Percentiles rank a stretch among this genome's conserved stretches.
phyloP scores from a whole-genome alignment of 208 protist species.

The Trypanosoma grayi region DNA sequence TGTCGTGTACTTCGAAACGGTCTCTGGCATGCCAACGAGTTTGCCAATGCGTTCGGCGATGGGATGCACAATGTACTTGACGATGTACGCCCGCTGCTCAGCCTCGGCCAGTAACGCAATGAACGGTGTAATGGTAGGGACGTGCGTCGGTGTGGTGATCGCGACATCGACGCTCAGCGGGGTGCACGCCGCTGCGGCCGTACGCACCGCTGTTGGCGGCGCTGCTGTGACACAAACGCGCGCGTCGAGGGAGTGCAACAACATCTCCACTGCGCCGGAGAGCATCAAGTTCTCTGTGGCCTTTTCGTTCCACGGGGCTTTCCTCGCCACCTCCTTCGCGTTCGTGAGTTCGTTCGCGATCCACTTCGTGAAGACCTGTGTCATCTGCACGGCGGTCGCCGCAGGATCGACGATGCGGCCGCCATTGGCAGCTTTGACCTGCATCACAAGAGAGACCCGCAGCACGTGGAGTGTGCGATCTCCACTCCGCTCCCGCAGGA shows the following conservation, averaged over 20 bases:
- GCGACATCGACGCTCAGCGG: slow-evolving; percentile 26
- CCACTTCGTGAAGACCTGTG: slow-evolving; percentile 19
- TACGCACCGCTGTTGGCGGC: slow-evolving; percentile 4
- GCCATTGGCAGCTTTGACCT: slow-evolving; percentile 14
- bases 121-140: slow-evolving; percentile 40
- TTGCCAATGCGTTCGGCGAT: slow-evolving; percentile 24
- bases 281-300: slow-evolving; percentile 27
- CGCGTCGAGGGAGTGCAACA: slow-evolving; percentile 41
- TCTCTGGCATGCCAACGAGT: slow-evolving; percentile 23
- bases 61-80: slow-evolving; percentile 33
- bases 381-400: slow-evolving; percentile 20
- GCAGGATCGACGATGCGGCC: slow-evolving; percentile 23
- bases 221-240: slow-evolving; percentile 22
- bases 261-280: slow-evolving; percentile 41
- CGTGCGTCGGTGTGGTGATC: slow-evolving; percentile 31
- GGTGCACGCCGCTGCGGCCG: neutral
- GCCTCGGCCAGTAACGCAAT: slow-evolving; percentile 26
- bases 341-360: slow-evolving; percentile 10
- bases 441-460: slow-evolving; percentile 29
- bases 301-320: slow-evolving; percentile 39
- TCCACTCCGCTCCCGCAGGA: slow-evolving; percentile 26
- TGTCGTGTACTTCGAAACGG: slow-evolving; percentile 23
- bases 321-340: slow-evolving; percentile 21
- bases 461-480: slow-evolving; percentile 38
- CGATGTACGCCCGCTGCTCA: slow-evolving; percentile 36